These are phyloP conservation scores for Eucalyptus viminalis DNA, from an alignment of 345 rosid genomes.

Conservation along the genomic window DNA sequence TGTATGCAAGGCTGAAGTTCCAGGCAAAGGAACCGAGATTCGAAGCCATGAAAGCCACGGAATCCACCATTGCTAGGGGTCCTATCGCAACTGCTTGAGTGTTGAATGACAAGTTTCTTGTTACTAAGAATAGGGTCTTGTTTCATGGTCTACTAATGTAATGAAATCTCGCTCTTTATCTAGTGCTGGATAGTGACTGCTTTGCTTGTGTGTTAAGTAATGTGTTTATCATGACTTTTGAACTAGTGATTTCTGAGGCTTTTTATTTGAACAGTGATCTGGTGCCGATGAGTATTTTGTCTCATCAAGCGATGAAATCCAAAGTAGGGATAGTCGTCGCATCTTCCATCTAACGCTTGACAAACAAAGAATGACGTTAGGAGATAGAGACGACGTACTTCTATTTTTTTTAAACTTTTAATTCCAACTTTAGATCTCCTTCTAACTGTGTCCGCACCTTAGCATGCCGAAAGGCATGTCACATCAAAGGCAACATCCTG, in stretches of 20 bases:
- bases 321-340: not conserved
- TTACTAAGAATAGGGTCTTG: not conserved
- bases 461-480: not conserved
- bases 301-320: not conserved
- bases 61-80: not conserved
- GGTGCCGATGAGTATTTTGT: not conserved
- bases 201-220: not conserved
- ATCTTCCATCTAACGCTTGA: not conserved
- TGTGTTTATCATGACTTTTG: not conserved
- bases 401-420: not conserved
- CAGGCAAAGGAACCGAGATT: constrained; percentile 87
- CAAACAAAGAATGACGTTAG: not conserved
- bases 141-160: not conserved
- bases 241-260: not conserved
- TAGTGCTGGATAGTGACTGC: not conserved
- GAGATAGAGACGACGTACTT: not conserved
- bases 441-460: not conserved
- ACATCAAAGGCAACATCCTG: not conserved
- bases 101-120: not conserved
- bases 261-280: not conserved
- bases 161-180: not conserved
- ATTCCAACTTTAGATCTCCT: not conserved
- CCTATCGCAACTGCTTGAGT: not conserved
- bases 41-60: constrained; percentile 68
- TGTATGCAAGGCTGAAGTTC: constrained; percentile 62